phyloP scores from a whole-genome alignment of 225 moss, liverwort and hornwort species.

The Bryum argenteum region DNA sequence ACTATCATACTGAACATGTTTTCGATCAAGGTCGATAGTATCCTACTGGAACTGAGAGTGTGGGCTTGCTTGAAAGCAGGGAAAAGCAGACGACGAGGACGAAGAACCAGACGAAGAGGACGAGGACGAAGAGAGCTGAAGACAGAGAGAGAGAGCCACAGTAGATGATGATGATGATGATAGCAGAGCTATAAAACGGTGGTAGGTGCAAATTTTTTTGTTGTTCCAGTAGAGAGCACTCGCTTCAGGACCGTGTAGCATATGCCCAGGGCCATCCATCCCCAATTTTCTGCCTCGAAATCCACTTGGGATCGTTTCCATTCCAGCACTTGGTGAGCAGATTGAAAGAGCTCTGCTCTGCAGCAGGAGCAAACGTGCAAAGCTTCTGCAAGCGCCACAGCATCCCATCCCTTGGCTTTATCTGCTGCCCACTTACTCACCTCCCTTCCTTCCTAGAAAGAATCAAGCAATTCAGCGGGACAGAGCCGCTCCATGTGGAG shows the following conservation, averaged over 20 bases:
- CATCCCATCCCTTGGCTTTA: too few species aligned
- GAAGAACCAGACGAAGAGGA: conserved; percentile 92
- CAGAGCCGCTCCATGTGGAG: too few species aligned
- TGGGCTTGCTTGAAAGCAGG: conserved; percentile 44
- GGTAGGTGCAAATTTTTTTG: conserved; percentile 20
- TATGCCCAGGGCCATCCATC: conserved; percentile 33
- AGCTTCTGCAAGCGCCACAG: too few species aligned
- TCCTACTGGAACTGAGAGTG: conserved; percentile 8
- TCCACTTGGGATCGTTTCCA: conserved; percentile 28
- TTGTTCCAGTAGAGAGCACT: conserved; percentile 31
- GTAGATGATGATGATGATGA: conserved; percentile 31
- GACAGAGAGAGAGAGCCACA: conserved; percentile 27
- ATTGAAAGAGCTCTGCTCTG: too few species aligned
- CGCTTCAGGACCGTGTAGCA: conserved; percentile 36
- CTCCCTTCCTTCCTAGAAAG: too few species aligned
- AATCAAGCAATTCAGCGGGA: too few species aligned
- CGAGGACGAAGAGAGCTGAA: conserved; percentile 47
- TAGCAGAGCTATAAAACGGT: conserved; percentile 2
- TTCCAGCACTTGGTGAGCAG: too few species aligned
- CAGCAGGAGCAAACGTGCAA: too few species aligned
- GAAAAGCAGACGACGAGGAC: conserved; percentile 87
- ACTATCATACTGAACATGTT: too few species aligned
- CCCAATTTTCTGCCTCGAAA: conserved; percentile 45
- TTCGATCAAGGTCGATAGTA: too few species aligned
- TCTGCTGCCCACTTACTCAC: too few species aligned